A percentile compares a stretch with the other conserved stretches of the same genome.
Evolutionary conservation across 768 basidiomycete species (phyloP).

Genomic region (Boletus barrowsii): DNA sequence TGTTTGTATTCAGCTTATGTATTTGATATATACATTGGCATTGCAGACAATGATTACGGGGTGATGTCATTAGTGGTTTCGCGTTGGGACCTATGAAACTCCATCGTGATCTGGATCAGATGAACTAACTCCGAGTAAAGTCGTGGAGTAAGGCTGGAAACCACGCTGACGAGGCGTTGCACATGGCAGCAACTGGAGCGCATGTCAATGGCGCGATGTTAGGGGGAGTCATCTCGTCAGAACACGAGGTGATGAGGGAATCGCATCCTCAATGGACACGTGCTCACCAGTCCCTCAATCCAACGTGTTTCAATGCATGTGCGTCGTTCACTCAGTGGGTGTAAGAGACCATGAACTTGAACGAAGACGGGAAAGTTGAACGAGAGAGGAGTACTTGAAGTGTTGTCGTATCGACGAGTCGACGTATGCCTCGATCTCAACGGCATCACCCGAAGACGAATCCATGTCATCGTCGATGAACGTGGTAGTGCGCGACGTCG

Average conservation of each 20-base stretch:
- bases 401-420: too few relatives aligned
- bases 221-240: not conserved
- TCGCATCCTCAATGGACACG: too few relatives aligned
- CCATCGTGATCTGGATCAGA: too few relatives aligned
- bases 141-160: not conserved
- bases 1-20: conserved; percentile 28
- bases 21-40: conserved; percentile 21
- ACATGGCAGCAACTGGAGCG: conserved; percentile 49
- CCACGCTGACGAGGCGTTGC: conserved; percentile 46
- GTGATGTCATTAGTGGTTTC: not conserved
- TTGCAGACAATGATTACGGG: conserved; percentile 11
- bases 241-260: not conserved
- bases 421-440: too few relatives aligned
- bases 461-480: too few relatives aligned
- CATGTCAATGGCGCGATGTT: conserved; percentile 48
- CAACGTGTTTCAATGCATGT: too few relatives aligned
- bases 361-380: too few relatives aligned
- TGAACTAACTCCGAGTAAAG: not conserved
- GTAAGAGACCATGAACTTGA: too few relatives aligned
- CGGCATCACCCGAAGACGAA: too few relatives aligned
- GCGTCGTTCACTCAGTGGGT: too few relatives aligned
- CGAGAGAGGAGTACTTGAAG: too few relatives aligned
- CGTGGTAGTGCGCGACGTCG: conserved; percentile 42
- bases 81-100: not conserved
- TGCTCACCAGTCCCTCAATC: too few relatives aligned